These are phyloP conservation scores for Sphaerostilbella broomeana DNA, from an alignment of 2,329 filamentous ascomycete species.

Conservation along the genomic window DNA sequence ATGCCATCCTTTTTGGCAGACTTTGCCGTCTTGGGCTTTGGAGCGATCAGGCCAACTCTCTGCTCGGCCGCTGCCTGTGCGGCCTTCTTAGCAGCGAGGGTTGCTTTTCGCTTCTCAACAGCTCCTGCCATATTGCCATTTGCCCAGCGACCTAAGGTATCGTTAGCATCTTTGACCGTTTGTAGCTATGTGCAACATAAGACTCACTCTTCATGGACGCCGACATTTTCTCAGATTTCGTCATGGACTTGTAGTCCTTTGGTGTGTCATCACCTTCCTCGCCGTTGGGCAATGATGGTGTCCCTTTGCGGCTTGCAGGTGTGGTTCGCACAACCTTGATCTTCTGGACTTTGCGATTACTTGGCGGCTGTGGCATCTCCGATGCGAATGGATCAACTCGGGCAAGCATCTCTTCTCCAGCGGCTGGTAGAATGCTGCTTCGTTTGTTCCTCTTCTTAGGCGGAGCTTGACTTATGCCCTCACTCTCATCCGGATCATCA, in stretches of 20 bases:
- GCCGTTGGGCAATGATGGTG: constrained; percentile 18
- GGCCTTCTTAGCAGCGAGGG: constrained; percentile 52
- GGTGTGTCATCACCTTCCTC: constrained; percentile 33
- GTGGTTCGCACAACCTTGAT: constrained; percentile 32
- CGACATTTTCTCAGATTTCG: constrained; percentile 61
- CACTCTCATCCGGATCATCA: constrained; percentile 40
- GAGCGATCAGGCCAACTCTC: constrained; percentile 29
- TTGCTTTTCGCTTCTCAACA: constrained; percentile 55
- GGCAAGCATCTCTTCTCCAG: constrained; percentile 8
- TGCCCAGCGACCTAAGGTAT: constrained; percentile 47
- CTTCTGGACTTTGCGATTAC: constrained; percentile 30
- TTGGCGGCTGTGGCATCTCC: constrained; percentile 15
- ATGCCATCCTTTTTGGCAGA: constrained; percentile 28
- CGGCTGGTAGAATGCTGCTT: constrained; percentile 13
- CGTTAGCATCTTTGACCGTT: too few species aligned
- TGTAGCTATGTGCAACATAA: too few species aligned
- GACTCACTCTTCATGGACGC: constrained; percentile 56
- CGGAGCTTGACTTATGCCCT: constrained; percentile 30
- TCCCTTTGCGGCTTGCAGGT: constrained; percentile 24
- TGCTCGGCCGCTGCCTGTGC: constrained; percentile 37
- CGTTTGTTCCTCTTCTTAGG: constrained; percentile 34
- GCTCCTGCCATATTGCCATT: constrained; percentile 54
- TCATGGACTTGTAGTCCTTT: constrained; percentile 56
- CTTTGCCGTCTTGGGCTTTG: constrained; percentile 34
- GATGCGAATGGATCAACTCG: constrained; percentile 15